phyloP scores from a whole-genome alignment of 352 stramenopile genomes.

The Phytophthora kernoviae region DNA sequence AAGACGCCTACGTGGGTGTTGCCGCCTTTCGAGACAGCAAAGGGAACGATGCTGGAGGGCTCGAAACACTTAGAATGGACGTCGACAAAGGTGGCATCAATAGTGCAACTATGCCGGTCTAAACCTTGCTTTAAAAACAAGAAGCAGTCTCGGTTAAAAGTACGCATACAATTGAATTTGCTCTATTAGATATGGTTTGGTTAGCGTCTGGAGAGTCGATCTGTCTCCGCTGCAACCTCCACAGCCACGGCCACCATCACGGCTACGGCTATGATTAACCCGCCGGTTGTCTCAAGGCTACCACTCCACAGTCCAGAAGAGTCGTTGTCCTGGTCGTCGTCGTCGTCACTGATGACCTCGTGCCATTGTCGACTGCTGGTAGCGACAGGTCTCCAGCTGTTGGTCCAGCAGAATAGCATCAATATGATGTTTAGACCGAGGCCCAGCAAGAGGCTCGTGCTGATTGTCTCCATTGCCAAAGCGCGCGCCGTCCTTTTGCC shows the following conservation, averaged over 20 bases:
- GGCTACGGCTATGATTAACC: constrained; percentile 25
- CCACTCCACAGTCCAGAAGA: constrained; percentile 22
- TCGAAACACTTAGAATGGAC: constrained; percentile 13
- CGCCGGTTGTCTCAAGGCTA: constrained; percentile 22
- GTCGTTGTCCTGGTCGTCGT: constrained; percentile 8
- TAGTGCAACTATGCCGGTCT: constrained; percentile 6
- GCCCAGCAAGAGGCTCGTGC: constrained; percentile 15
- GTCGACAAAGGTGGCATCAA: constrained; percentile 23
- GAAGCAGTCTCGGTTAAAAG: no score
- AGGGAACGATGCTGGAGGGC: constrained; percentile 30
- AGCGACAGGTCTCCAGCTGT: constrained; percentile 17
- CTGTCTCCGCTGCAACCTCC: constrained; percentile 21
- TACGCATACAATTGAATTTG: constrained; percentile 17
- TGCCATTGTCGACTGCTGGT: constrained; percentile 19
- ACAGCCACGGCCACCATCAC: constrained; percentile 26
- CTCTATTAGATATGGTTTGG: no score
- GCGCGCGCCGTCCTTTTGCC: background rate
- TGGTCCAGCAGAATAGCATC: constrained; percentile 20
- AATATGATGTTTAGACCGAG: constrained; percentile 22
- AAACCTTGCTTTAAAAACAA: no score
- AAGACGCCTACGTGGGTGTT: constrained; percentile 25
- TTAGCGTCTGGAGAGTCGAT: background rate
- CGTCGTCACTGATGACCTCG: constrained; percentile 4
- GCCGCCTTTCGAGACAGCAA: constrained; percentile 22
- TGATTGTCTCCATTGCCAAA: constrained; percentile 22